Base-by-base conservation (phyloP, 192 early-diverging fungal species). In the Fimicolochytrium jonesii region DNA sequence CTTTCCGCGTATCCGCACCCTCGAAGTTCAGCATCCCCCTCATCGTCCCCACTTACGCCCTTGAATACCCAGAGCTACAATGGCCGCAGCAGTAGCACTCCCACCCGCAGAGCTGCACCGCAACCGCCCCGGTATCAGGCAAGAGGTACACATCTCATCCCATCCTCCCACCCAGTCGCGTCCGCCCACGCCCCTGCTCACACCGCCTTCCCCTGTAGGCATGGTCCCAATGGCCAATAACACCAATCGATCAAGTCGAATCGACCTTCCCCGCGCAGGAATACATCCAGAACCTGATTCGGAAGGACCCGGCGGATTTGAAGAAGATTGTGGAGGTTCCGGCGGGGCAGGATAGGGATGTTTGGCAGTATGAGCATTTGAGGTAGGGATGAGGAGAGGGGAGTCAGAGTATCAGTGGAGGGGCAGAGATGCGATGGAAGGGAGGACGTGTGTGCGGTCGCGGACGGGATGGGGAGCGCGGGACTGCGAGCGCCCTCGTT, bases 301-400 rank as follows among this genome's bases (percentile, higher is more conserved):
- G 88, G 23, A 62, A 69, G 7, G 79, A 90, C 47, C 77, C 83
- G 17, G 78, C 82, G 26, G 78, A 89, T 36, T 47, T 91, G 11
- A 78, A 85, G 11, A 33, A 23, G 2, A 65, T 94, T 13, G 80
- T 91, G 0, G 49, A 75, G 6, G 51, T 86, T 32, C 95, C 93
- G 0, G 32, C 61, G 15, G 81, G 76, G 6, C 71, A 86, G 11
- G 88, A 89, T 54, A 44, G 59, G 13, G 58, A 82, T 22, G 59
- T 84, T 1, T 97, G 95, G 95, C 88, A 90, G 43, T 93, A 89
- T 64, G 92, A 95, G 66, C 93, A 95, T 60, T 72, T 95, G 62
- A 80, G 92, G 85, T 92, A 70, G 29, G 43, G 32, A 30, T n/a
- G n/a, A n/a, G n/a, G n/a, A n/a, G n/a, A n/a, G n/a, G n/a, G n/a